A percentile compares a stretch with the other conserved stretches of the same genome.
Conservation (phyloP, 805 yeast genomes). For the Starmerella apis region DNA sequence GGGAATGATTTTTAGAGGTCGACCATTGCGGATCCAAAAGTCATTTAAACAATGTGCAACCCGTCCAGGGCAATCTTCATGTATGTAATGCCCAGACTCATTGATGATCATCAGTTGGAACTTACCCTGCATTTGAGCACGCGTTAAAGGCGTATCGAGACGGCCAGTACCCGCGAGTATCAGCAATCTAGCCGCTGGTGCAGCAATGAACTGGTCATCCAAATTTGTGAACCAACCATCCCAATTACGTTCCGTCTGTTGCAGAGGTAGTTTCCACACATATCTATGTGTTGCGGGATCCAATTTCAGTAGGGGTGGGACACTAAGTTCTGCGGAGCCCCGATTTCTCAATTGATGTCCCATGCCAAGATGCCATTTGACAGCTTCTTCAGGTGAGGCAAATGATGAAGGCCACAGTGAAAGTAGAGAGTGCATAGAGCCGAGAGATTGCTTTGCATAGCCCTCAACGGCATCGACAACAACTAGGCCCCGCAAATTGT, state of each 20-base stretch:
- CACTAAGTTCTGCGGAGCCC: conserved; percentile 61
- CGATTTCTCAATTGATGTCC: conserved; percentile 44
- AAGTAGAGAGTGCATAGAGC: conserved; percentile 57
- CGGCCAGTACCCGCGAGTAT: conserved; percentile 83
- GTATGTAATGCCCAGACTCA: conserved; percentile 86
- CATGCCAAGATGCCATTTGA: conserved; percentile 65
- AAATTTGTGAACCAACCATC: conserved; percentile 63
- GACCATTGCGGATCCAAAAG: conserved; percentile 32
- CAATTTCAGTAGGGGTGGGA: conserved; percentile 51
- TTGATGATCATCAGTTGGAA: conserved; percentile 78
- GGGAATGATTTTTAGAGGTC: conserved; percentile 27
- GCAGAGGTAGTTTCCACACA: conserved; percentile 58
- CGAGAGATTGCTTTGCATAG: conserved; percentile 63
- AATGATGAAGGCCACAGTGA: conserved; percentile 55
- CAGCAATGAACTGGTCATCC: conserved; percentile 43
- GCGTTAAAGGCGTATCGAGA: conserved; percentile 70
- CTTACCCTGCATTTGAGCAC: conserved; percentile 96
- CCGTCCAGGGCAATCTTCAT: conserved; percentile 74
- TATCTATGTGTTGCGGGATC: conserved; percentile 28
- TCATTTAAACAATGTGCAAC: conserved; percentile 44
- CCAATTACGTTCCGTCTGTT: conserved; percentile 62
- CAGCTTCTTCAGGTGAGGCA: conserved; percentile 43
- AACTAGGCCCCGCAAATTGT: conserved; percentile 51
- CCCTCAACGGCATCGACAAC: conserved; percentile 93
- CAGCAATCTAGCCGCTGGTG: conserved; percentile 55